These are phyloP conservation scores for Podochytrium sp. DNA, from an alignment of 192 early-diverging fungal genomes.

Conservation along the genomic window DNA sequence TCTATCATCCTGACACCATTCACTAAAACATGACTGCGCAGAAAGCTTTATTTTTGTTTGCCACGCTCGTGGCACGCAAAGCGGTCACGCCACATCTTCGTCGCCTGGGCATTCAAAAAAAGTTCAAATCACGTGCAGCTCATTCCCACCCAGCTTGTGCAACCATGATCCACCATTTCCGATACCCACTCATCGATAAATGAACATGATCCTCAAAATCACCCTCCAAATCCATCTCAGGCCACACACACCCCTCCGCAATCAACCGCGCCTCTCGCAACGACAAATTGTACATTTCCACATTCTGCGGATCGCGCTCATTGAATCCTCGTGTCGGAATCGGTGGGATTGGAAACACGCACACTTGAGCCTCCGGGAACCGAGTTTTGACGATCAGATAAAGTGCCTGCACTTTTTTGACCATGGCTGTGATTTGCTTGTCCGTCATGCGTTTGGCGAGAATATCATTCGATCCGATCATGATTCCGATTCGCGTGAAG, in stretches of 20 bases:
- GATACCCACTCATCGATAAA: slow-evolving; percentile 24
- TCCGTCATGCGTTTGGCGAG: background rate
- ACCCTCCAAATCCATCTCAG: slow-evolving; percentile 21
- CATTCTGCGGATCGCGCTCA: background rate
- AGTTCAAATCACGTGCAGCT: no score
- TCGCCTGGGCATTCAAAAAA: no score
- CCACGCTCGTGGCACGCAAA: no score
- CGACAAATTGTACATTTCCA: slow-evolving; percentile 6
- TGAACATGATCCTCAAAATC: slow-evolving; percentile 36
- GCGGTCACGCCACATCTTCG: no score
- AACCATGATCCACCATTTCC: slow-evolving; percentile 19
- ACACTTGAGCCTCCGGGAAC: slow-evolving; percentile 14
- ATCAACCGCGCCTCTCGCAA: background rate
- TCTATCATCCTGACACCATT: no score
- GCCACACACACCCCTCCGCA: slow-evolving; percentile 1
- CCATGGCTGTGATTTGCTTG: slow-evolving; percentile 6
- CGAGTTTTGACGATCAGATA: background rate
- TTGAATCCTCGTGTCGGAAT: background rate
- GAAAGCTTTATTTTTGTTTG: no score
- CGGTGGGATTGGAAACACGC: slow-evolving; percentile 34
- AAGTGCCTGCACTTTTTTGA: background rate
- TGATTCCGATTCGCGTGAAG: slow-evolving; percentile 21
- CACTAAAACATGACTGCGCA: no score
- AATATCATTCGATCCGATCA: slow-evolving; percentile 29
- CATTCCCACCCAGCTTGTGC: background rate